Evolutionary conservation across 192 early-diverging fungal genomes (phyloP), one percentile per base, ranked within the genome.

Genomic region (Backusella australiensis): DNA sequence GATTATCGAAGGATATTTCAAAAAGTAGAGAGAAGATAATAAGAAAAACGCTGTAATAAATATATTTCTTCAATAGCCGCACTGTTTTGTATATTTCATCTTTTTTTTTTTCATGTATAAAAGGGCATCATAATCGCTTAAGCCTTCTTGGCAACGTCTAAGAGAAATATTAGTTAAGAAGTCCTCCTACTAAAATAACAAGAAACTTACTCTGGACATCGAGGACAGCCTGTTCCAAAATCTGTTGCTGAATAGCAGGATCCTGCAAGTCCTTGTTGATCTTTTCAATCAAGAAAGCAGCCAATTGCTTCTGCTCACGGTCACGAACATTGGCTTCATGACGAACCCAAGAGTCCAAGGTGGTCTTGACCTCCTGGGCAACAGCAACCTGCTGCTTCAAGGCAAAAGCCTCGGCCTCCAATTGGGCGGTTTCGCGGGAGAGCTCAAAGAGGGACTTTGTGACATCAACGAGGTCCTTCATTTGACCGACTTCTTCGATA

Each of bases 311-410:
- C 88, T 97, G 96, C 88, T 96, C 93, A 73, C 87, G 90, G 83
- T 97, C 97, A 85, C 97, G 95, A 71, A 99, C 89, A 34, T 86
- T 87, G 75, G 91, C 89, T 86, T 97, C 97, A 82, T 99, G 94
- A 80, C 96, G 96, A 53, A 97, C 96, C 96, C 97, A 99, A 44
- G 93, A 93, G 88, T 99, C 97, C 26, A 99, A 88, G 71, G 93
- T 91, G 19, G 84, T 69, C 91, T 97, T 97, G 81, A 95, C 89
- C 84, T 99, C 96, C 34, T 81, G 26, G 71, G 91, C 89, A 78
- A 94, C 88, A 69, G 89, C 87, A 26, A 92, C 92, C 78, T 91
- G 91, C 83, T 99, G 97, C 93, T 99, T 96, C 65, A 97, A 89
- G 86, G 94, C 92, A 80, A 94, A 99, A 66, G 95, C 92, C 85